A percentile compares a stretch with the other conserved stretches of the same genome.
Conservation (phyloP, 352 stramenopile genomes). For the Aphanomyces stellatus region DNA sequence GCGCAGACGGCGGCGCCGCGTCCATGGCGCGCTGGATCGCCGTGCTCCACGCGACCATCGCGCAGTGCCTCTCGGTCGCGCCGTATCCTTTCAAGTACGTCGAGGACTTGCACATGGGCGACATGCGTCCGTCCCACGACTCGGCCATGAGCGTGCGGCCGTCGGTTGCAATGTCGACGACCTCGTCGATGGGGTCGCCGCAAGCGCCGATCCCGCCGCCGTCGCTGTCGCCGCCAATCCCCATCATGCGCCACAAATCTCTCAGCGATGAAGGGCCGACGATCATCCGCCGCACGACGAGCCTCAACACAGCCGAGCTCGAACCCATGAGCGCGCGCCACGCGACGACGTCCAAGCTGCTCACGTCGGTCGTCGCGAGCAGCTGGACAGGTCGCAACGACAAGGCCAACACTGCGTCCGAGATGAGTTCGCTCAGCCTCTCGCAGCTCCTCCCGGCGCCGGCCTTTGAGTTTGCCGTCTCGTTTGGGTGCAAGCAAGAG, state of each 20-base stretch:
- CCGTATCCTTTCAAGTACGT: neutral
- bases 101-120: neutral
- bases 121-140: no score
- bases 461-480: constrained; percentile 65
- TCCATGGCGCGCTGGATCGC: constrained; percentile 55
- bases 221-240: neutral
- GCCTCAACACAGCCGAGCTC: neutral
- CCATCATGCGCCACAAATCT: neutral
- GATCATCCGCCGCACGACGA: neutral
- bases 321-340: neutral
- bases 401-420: neutral
- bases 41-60: constrained; percentile 28
- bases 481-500: constrained; percentile 68
- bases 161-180: neutral
- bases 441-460: constrained; percentile 46
- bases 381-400: constrained; percentile 19
- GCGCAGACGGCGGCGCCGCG: constrained; percentile 31
- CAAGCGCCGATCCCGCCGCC: no score
- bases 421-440: constrained; percentile 35
- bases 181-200: neutral
- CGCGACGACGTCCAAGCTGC: neutral
- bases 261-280: neutral
- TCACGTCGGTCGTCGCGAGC: neutral
- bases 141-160: no score
- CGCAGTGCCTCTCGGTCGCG: neutral